phyloP scores from a whole-genome alignment of 2,329 filamentous ascomycete genomes.

The Trichocomaceae sp. region DNA sequence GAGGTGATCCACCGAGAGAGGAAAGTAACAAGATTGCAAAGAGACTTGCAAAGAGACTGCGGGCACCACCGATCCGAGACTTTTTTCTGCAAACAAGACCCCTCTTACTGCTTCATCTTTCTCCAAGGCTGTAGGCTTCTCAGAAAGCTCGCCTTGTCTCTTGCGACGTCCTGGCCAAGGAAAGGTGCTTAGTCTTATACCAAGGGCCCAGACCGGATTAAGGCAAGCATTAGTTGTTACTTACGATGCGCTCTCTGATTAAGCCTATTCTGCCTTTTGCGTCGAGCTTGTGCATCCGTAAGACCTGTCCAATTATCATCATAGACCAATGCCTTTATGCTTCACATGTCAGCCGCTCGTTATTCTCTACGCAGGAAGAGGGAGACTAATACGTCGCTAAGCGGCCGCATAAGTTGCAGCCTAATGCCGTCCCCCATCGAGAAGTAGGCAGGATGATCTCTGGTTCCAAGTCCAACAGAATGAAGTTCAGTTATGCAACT shows the following conservation, averaged over 20 bases:
- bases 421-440: neutral
- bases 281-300: slow-evolving; percentile 15
- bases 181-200: neutral
- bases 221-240: neutral
- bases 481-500: neutral
- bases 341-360: neutral
- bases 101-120: no score
- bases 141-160: neutral
- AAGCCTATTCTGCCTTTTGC: slow-evolving; percentile 18
- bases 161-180: slow-evolving; percentile 2
- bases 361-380: neutral
- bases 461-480: neutral
- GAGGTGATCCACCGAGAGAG: slow-evolving; percentile 13
- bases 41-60: neutral
- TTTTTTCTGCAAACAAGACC: neutral
- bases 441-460: neutral
- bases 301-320: slow-evolving; percentile 15
- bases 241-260: slow-evolving; percentile 19
- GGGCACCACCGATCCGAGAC: neutral
- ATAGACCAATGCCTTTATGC: neutral
- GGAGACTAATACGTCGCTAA: neutral
- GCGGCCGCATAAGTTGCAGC: slow-evolving; percentile 4
- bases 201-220: neutral
- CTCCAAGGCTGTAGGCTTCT: neutral
- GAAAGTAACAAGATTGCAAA: slow-evolving; percentile 2